These are phyloP conservation scores for Mortierella alpina DNA, from an alignment of 192 early-diverging fungal species.

Conservation along the genomic window DNA sequence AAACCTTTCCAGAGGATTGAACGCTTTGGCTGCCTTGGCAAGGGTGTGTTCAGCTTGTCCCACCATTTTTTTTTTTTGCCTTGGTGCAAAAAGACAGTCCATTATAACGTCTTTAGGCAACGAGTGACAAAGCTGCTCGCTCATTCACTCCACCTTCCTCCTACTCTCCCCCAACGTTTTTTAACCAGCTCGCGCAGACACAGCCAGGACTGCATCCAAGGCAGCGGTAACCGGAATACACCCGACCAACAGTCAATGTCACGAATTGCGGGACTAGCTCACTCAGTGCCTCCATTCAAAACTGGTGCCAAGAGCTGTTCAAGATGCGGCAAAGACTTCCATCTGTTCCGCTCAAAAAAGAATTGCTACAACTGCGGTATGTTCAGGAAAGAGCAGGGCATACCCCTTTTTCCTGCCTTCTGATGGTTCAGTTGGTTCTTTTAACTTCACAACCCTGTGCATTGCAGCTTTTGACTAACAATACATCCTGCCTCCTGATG, in stretches of 20 bases:
- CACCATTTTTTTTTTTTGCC: conserved; percentile 1
- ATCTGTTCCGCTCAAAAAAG: conserved; percentile 48
- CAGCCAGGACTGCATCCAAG: background rate
- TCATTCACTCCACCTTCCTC: background rate
- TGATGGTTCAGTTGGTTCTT: background rate
- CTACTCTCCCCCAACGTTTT: background rate
- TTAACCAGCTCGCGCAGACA: background rate
- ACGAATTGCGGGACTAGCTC: conserved; percentile 23
- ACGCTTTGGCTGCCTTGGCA: background rate
- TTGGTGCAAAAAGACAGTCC: background rate
- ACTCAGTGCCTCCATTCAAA: conserved; percentile 38
- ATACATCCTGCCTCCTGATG: background rate
- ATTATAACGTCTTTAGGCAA: no score
- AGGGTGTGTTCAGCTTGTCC: background rate
- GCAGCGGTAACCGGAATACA: no score
- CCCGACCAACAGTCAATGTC: conserved; percentile 11
- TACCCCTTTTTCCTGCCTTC: background rate
- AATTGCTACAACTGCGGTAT: conserved; percentile 57
- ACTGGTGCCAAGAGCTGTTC: conserved; percentile 44
- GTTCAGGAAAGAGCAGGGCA: background rate
- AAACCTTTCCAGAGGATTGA: no score
- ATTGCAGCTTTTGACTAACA: no score
- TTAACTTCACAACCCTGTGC: background rate
- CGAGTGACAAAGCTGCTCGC: no score
- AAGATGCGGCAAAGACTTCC: conserved; percentile 54